Evolutionary conservation across 2,329 filamentous ascomycete genomes (phyloP), one percentile per base, ranked within the genome.

Genomic region (Cryphonectria naterciae): DNA sequence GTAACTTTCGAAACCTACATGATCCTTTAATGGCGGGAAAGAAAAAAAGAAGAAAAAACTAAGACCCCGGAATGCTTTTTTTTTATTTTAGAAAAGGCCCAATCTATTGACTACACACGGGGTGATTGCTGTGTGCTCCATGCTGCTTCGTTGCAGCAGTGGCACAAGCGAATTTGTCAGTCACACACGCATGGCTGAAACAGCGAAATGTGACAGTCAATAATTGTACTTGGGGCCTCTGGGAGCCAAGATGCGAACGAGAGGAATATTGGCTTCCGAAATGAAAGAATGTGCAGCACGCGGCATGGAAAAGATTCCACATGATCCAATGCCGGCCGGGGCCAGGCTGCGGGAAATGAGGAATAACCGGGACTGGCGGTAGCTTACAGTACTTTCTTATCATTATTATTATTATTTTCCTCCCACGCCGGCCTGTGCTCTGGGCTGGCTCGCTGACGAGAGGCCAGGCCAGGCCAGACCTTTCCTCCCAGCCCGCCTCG

Each of bases 361-460:
- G 19, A 11, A 35, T 52, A 65, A 37, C 28, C 28, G 28, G 62
- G 62, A n/a, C 43, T 22, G 46, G 63, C 43, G 22, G 63, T 22
- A 22, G 41, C 43, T 65, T 28, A 39, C 22, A 7, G 46, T 22
- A 49, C 46, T 49, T 22, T 43, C 15, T 43, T 32, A 32, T 32
- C 4, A 3, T 32, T 49, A 7, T 49, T 49, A 4, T 49, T 49
- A 39, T 49, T 49, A 49, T 49, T 49, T 10, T 49, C n/a, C n/a
- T 10, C 2, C 8, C 25, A 39, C 32, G 60, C 39, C 17, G 61
- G 61, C 41, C 41, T 28, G 41, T 17, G 22, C 11, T 22, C 13
- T 49, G 43, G 43, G 63, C n/a, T 35, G 46, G 46, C 43, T 49
- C 46, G 43, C 64, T 65, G 64, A 54, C 46, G 28, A 17, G 64